Base-by-base conservation (phyloP, 805 yeast genomes). In the Candida montana region DNA sequence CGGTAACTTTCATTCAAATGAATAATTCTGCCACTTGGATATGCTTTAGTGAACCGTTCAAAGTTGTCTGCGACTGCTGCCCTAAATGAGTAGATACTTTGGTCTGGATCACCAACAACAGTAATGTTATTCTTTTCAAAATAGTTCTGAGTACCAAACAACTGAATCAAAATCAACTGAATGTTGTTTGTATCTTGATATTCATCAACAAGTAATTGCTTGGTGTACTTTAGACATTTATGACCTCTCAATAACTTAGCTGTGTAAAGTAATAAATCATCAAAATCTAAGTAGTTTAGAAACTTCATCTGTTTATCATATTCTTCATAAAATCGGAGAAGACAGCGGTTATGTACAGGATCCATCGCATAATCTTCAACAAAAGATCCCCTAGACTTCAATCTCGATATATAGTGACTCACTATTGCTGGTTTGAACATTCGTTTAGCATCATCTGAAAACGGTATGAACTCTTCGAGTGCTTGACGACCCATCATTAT, bases 31-130 rank as follows among this genome's bases (percentile, higher is more conserved):
- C 60, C 57, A 32, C 51, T 48, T 18, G 75, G 68, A 40, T 67
- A 64, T 20, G 51, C 54, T 2, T 55, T 49, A 31, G 63, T 59
- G 85, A 88, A 77, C 12, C 65, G 65, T 31, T 63, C 63, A 52
- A 90, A 86, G 52, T 85, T 89, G 15, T 68, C 64, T 1, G 82
- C 69, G 28, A 79, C 78, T 0, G 97, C 97, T 53, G 82, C 79
- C 46, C 98, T 68, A 52, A 91, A 91, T 0, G 83, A 88, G 59
- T 93, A 91, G 18, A 91, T 91, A 55, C 95, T 82, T 61, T 91
- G 99, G 60, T 93, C 96, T 0, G 96, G 96, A 57, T 91, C 99
- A 1, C 99, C 99, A 2, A 91, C 97, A 1, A 89, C 81, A 0
- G 97, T 86, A 8, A 91, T 72, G 44, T 81, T 81, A 46, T 77